Conservation (phyloP, 805 yeast genomes). For the Kregervanrija delftensis region DNA sequence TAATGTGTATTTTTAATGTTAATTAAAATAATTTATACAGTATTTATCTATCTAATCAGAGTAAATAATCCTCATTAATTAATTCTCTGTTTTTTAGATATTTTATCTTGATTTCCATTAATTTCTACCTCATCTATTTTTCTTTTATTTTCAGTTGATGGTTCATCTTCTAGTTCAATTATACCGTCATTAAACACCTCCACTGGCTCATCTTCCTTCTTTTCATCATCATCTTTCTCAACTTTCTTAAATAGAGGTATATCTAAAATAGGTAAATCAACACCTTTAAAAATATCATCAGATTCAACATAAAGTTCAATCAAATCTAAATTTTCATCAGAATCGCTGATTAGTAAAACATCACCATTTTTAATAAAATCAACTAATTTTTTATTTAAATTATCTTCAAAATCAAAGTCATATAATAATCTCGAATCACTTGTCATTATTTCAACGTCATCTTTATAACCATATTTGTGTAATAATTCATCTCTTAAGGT, state of each 20-base stretch:
- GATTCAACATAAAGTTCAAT: slow-evolving; percentile 50
- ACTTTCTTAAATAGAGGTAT: slow-evolving; percentile 18
- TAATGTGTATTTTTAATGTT: background rate
- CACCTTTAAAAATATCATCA: slow-evolving; percentile 6
- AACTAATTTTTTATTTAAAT: slow-evolving; percentile 39
- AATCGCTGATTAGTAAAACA: slow-evolving; percentile 69
- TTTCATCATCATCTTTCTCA: slow-evolving; percentile 19
- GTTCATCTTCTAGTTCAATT: slow-evolving; percentile 13
- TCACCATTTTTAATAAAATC: slow-evolving; percentile 53
- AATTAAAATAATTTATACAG: too few relatives aligned
- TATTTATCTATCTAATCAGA: too few relatives aligned
- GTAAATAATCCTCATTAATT: background rate
- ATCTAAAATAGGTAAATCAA: slow-evolving; percentile 17
- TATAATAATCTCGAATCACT: slow-evolving; percentile 51
- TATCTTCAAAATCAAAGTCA: slow-evolving; percentile 86
- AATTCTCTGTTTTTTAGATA: slow-evolving; percentile 2
- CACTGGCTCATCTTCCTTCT: slow-evolving; percentile 12
- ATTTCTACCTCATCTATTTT: background rate
- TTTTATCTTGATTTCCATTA: slow-evolving; percentile 2
- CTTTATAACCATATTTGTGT: slow-evolving; percentile 46
- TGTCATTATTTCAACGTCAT: slow-evolving; percentile 49
- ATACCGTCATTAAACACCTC: slow-evolving; percentile 10
- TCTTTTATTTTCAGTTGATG: slow-evolving; percentile 4
- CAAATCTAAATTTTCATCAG: slow-evolving; percentile 58
- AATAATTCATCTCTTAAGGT: slow-evolving; percentile 47